phyloP scores from a whole-genome alignment of 1,139 yeast genomes.

The Zygoascus meyerae region DNA sequence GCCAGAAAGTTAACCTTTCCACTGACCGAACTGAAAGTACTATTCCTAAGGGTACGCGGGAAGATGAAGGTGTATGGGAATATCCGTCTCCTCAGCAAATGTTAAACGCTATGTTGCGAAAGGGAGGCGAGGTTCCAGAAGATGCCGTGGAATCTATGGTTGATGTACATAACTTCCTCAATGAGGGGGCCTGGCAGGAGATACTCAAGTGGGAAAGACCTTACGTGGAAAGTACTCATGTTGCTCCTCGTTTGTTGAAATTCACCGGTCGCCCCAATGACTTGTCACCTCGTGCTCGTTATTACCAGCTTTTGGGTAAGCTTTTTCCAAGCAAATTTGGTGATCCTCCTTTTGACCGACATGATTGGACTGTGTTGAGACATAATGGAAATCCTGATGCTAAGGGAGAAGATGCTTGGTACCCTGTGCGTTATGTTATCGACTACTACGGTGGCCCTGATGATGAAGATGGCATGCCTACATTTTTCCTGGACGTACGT shows the following conservation, averaged over 20 bases:
- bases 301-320: slow-evolving; percentile 60
- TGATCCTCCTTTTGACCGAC: slow-evolving; percentile 92
- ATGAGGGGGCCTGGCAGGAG: slow-evolving; percentile 98
- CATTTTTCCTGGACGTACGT: slow-evolving; percentile 87
- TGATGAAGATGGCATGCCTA: slow-evolving; percentile 81
- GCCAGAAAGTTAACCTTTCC: slow-evolving; percentile 71
- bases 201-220: slow-evolving; percentile 83
- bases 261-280: slow-evolving; percentile 93
- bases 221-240: slow-evolving; percentile 45
- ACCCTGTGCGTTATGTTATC: slow-evolving; percentile 78
- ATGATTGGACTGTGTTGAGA: slow-evolving; percentile 95
- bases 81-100: slow-evolving; percentile 98
- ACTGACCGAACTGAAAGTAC: slow-evolving; percentile 78
- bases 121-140: slow-evolving; percentile 85
- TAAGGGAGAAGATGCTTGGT: slow-evolving; percentile 42
- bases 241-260: slow-evolving; percentile 69
- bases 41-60: slow-evolving; percentile 77
- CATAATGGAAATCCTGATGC: slow-evolving; percentile 35
- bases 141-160: slow-evolving; percentile 98
- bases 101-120: slow-evolving; percentile 94
- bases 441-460: slow-evolving; percentile 94
- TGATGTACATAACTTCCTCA: slow-evolving; percentile 89
- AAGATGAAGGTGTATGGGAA: slow-evolving; percentile 80
- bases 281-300: slow-evolving; percentile 78
- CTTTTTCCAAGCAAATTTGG: slow-evolving; percentile 69